Conservation (phyloP, 176 grass and related monocot genomes). For the Rhynchospora pubera region DNA sequence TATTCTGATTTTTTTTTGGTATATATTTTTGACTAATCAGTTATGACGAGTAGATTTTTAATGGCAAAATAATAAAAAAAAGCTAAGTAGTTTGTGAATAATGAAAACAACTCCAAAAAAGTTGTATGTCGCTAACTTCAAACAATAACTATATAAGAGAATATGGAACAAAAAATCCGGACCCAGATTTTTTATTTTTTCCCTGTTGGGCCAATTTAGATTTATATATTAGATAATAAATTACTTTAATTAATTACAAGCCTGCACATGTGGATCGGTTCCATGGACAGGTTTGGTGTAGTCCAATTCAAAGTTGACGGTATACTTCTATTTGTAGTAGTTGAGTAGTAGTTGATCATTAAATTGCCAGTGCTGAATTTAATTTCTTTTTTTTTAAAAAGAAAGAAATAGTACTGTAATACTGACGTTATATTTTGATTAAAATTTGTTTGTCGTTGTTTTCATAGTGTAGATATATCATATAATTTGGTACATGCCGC, state of each 20-base stretch:
- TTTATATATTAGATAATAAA: background rate
- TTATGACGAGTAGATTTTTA: background rate
- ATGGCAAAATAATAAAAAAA: background rate
- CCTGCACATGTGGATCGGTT: background rate
- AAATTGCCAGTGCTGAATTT: background rate
- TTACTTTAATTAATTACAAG: background rate
- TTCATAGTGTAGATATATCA: no score
- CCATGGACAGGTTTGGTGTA: background rate
- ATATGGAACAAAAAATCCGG: background rate
- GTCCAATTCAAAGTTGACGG: background rate
- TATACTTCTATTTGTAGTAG: background rate
- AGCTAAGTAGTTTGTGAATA: background rate
- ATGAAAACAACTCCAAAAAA: background rate
- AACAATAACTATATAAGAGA: no score
- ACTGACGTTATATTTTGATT: background rate
- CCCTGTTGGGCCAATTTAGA: background rate
- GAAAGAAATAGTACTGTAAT: no score
- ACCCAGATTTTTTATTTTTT: background rate
- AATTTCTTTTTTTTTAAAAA: background rate
- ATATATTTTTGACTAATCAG: background rate
- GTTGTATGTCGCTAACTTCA: no score
- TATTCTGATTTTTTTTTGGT: no score
- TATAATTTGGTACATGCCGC: background rate
- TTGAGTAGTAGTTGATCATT: background rate
- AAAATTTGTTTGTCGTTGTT: background rate